Evolutionary conservation across 345 rosid species (phyloP), one percentile per base, ranked within the genome.

Genomic region (Gossypium arboreum): DNA sequence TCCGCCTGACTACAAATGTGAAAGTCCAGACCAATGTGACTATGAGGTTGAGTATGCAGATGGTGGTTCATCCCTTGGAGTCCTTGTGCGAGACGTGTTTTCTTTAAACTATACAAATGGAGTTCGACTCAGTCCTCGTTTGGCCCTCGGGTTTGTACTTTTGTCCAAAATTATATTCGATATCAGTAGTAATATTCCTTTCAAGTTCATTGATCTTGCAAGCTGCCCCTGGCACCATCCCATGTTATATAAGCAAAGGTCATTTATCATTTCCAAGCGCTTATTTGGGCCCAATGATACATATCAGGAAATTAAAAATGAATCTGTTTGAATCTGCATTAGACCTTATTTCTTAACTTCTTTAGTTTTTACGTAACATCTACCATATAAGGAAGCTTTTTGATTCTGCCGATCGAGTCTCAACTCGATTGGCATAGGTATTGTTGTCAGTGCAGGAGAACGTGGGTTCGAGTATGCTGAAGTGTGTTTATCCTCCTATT

Each of bases 31-130:
- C 54, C 99, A 90, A 82, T 93, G 98, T 78, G 97, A 91, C 83
- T 93, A 93, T 24, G 94, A 89, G 85, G 93, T 95, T 78, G 91
- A 85, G 82, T 91, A 93, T 68, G 99, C 97, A 5, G 98, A 95
- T 81, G 91, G 96, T 10, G 97, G 98, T 44, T 95, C 97, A 9
- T 93, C 99, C 72, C 86, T 86, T 4, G 99, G 98, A 27, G 99
- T 95, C 57, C 97, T 95, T 34, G 86, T 95, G 71, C 85, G 78
- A 80, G 99, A 95, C 79, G 79, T 72, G 54, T 91, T 93, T 77
- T 82, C 87, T 71, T 76, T 95, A 80, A 90, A 87, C 72, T 85
- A 81, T 72, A 90, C 90, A 12, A 81, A 81, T 48, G 91, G 97
- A 52, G 75, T 56, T 27, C 80, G 73, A 1, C 88, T 88, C 65